A percentile compares a stretch with the other conserved stretches of the same genome.
Evolutionary conservation across 345 rosid genomes (phyloP).

Genomic region (Hibiscus trionum): DNA sequence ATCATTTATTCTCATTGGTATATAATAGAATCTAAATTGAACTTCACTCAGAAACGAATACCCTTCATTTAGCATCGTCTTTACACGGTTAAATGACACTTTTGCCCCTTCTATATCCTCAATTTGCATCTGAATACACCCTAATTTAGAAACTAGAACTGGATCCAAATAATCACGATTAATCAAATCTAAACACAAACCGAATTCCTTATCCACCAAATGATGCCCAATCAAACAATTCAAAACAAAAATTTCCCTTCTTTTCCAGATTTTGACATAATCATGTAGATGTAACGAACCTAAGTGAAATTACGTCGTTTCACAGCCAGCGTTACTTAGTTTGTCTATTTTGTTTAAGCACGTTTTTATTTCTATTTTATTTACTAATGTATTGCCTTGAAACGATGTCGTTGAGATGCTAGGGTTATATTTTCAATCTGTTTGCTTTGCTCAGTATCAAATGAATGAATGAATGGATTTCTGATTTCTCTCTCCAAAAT

Average conservation of each 20-base stretch:
- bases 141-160: slow-evolving; percentile 61
- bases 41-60: no score
- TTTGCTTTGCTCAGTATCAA: no score
- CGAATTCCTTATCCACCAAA: slow-evolving; percentile 63
- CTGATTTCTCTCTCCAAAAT: no score
- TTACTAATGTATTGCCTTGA: no score
- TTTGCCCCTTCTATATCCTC: slow-evolving; percentile 84
- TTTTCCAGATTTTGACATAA: slow-evolving; percentile 7
- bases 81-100: slow-evolving; percentile 42
- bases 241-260: slow-evolving; percentile 59
- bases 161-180: slow-evolving; percentile 43
- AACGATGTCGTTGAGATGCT: no score
- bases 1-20: not conserved
- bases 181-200: slow-evolving; percentile 53
- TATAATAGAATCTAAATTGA: not conserved
- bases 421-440: no score
- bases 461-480: no score
- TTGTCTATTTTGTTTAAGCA: no score
- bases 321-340: no score
- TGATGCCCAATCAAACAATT: slow-evolving; percentile 53
- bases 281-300: no score
- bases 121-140: slow-evolving; percentile 80
- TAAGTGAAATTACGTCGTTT: no score
- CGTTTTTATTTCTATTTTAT: no score
- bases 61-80: slow-evolving; percentile 35